Conservation (phyloP, 129 eudicot species). For the Tagetes erecta region DNA sequence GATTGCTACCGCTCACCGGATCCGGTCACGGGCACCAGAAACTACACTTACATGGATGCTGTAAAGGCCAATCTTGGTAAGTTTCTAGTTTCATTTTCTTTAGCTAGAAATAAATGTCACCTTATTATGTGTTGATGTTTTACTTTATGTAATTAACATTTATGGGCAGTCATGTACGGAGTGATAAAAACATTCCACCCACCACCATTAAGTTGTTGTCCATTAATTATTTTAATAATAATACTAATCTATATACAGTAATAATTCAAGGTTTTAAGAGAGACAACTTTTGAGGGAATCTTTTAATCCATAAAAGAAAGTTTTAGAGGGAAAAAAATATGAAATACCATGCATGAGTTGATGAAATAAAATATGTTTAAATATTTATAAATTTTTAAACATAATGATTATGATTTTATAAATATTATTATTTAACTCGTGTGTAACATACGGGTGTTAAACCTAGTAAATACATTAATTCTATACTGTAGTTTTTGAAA, state of each 20-base stretch:
- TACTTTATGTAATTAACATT: background rate
- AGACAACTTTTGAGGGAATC: too few species aligned
- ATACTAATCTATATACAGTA: too few species aligned
- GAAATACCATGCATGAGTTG: too few species aligned
- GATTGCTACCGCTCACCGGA: constrained; percentile 66
- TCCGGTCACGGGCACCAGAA: constrained; percentile 58
- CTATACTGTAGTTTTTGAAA: background rate
- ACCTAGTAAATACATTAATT: too few species aligned
- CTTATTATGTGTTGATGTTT: background rate
- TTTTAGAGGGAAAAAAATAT: too few species aligned
- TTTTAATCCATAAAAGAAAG: too few species aligned
- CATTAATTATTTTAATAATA: background rate
- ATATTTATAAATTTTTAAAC: too few species aligned
- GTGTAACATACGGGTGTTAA: too few species aligned
- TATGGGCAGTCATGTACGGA: background rate
- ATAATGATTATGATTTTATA: too few species aligned
- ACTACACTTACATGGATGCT: constrained; percentile 66
- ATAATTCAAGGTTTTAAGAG: too few species aligned
- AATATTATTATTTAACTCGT: too few species aligned
- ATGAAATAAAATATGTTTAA: too few species aligned
- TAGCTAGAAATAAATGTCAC: background rate
- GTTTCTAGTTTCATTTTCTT: background rate
- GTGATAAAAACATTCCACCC: constrained; percentile 16
- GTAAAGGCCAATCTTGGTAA: constrained; percentile 63
- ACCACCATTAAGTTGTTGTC: constrained; percentile 22